Evolutionary conservation across 2,329 filamentous ascomycete species (phyloP), one percentile per base, ranked within the genome.

Genomic region (Pseudocercospora ulei): DNA sequence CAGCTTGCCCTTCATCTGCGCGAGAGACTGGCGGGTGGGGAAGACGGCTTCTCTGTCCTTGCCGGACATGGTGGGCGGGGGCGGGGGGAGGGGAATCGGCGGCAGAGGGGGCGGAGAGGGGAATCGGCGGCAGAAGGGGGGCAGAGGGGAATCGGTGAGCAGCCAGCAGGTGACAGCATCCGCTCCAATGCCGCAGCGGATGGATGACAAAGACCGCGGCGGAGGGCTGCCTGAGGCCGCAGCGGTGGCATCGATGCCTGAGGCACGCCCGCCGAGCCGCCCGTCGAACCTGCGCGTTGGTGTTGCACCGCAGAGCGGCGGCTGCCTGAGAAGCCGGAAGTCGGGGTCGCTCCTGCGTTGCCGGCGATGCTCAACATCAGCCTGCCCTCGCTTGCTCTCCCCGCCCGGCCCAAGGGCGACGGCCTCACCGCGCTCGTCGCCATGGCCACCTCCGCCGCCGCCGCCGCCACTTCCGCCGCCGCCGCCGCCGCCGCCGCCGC

Each of bases 1-100:
- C 60, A 98, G 78, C 72, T 98, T 98, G 51, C 80, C 78, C 68
- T 96, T 96, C 88, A 98, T 98, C 60, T 92, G 66, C 50, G 86
- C 87, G 66, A 98, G 72, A 63, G 86, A 93, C 71, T 98, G 90
- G 58, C 90, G 84, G 61, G 90, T 98, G 57, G 90, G 84, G 67
- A 98, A 98, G 67, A 98, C 88, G 59, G 87, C 75, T 68, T 98
- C 90, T 63, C 90, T 78, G 64, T 88, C 85, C 87, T 53, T 50
- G 40, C 47, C 51, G 22, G 50, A 53, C 48, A 52, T 52, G 25
- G 9, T 52, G 47, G 46, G 42, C 38, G 38, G 16, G n/a, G n/a
- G 18, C 23, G n/a, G 13, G 20, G 8, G 3, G 17, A 7, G 18
- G 7, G 16, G n/a, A 11, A 4, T 11, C 30, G 16, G 6, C 11